These are phyloP conservation scores for Beauveria scarabaeidicola DNA, from an alignment of 2,329 filamentous ascomycete species.

Conservation along the genomic window DNA sequence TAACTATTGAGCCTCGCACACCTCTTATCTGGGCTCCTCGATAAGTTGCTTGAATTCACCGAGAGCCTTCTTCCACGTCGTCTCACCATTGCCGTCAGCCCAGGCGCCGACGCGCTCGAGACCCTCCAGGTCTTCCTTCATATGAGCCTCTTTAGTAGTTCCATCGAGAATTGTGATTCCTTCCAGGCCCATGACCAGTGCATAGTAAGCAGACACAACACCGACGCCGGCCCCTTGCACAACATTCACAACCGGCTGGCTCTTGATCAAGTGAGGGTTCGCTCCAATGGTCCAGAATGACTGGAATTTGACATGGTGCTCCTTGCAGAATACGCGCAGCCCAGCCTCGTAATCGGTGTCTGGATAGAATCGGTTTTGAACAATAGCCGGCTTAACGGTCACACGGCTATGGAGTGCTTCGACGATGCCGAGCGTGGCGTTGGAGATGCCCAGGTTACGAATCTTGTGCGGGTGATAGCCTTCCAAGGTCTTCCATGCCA, in stretches of 20 bases:
- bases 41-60: slow-evolving; percentile 36
- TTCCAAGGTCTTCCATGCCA: slow-evolving; percentile 59
- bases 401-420: slow-evolving; percentile 39
- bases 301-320: slow-evolving; percentile 37
- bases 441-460: slow-evolving; percentile 66
- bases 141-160: slow-evolving; percentile 36
- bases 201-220: slow-evolving; percentile 35
- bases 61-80: slow-evolving; percentile 41
- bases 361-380: slow-evolving; percentile 68
- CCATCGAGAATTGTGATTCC: slow-evolving; percentile 37
- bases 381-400: slow-evolving; percentile 42
- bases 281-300: slow-evolving; percentile 47
- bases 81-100: slow-evolving; percentile 34
- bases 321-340: slow-evolving; percentile 45
- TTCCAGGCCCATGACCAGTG: slow-evolving; percentile 39
- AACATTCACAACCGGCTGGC: slow-evolving; percentile 40
- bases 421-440: slow-evolving; percentile 53
- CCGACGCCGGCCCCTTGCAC: slow-evolving; percentile 31
- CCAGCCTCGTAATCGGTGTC: slow-evolving; percentile 50
- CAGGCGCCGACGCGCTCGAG: slow-evolving; percentile 31
- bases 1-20: not conserved
- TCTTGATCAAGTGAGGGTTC: slow-evolving; percentile 32
- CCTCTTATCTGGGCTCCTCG: slow-evolving; percentile 15
- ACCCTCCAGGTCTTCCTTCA: slow-evolving; percentile 41
- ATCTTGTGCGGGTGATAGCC: slow-evolving; percentile 57